These are phyloP conservation scores for Fragaria iinumae DNA, from an alignment of 306 rosid genomes.

Conservation along the genomic window DNA sequence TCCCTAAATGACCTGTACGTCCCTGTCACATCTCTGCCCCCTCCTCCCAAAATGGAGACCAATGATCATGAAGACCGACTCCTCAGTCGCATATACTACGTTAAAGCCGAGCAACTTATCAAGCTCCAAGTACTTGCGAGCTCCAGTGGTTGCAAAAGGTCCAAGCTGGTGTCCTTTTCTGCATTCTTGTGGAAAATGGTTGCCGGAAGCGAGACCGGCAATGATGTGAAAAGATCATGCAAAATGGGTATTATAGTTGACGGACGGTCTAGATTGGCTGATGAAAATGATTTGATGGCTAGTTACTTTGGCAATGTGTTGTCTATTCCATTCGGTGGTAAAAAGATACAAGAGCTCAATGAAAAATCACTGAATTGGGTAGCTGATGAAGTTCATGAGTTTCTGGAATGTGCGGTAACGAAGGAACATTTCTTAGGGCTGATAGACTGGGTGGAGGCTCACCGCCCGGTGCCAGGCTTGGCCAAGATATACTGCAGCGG, in stretches of 20 bases:
- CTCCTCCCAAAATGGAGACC: slow-evolving; percentile 18
- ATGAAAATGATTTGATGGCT: slow-evolving; percentile 31
- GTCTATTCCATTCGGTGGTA: slow-evolving; percentile 55
- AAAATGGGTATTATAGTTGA: slow-evolving; percentile 82
- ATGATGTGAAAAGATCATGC: slow-evolving; percentile 6
- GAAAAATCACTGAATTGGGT: slow-evolving; percentile 47
- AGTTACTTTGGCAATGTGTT: slow-evolving; percentile 69
- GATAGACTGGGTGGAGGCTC: slow-evolving; percentile 80
- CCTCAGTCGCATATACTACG: slow-evolving; percentile 56
- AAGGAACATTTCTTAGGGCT: slow-evolving; percentile 70
- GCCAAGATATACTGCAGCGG: slow-evolving; percentile 36
- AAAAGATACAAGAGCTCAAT: slow-evolving; percentile 32
- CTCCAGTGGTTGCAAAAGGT: slow-evolving; percentile 7
- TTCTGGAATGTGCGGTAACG: slow-evolving; percentile 31
- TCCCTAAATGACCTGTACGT: slow-evolving; percentile 46
- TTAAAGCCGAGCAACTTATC: slow-evolving; percentile 35
- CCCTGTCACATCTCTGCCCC: slow-evolving; percentile 41
- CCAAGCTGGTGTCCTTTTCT: slow-evolving; percentile 62
- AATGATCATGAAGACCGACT: slow-evolving; percentile 10
- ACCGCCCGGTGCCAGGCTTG: slow-evolving; percentile 46
- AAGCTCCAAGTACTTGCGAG: slow-evolving; percentile 45
- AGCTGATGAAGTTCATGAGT: slow-evolving; percentile 40
- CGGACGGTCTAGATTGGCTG: slow-evolving; percentile 45
- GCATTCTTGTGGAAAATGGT: slow-evolving; percentile 73
- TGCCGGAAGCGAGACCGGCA: slow-evolving; percentile 26